A percentile compares a stretch with the other conserved stretches of the same genome.
Evolutionary conservation across 805 yeast species (phyloP).

Genomic region (Yarrowia porcina): DNA sequence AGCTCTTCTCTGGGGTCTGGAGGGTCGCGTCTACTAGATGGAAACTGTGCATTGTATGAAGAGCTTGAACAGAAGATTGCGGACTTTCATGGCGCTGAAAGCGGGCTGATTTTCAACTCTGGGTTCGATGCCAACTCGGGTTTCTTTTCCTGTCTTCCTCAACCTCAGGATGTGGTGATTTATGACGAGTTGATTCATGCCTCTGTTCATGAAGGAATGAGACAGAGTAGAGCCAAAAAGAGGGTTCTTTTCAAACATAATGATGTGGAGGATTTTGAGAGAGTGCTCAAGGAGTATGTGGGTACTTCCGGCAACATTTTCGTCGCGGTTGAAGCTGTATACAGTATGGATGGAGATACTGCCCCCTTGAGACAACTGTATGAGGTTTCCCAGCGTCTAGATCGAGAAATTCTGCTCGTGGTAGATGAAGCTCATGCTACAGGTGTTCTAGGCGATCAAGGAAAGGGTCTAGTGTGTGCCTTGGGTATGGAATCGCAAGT

Average conservation of each 20-base stretch:
- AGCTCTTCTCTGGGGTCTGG: slow-evolving; percentile 30
- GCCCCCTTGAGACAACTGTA: slow-evolving; percentile 28
- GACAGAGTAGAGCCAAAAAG: slow-evolving; percentile 28
- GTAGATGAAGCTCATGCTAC: slow-evolving; percentile 91
- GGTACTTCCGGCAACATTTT: slow-evolving; percentile 27
- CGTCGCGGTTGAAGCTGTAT: slow-evolving; percentile 32
- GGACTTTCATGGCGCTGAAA: slow-evolving; percentile 29
- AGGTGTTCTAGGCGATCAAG: slow-evolving; percentile 82
- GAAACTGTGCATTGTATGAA: slow-evolving; percentile 31
- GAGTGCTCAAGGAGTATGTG: neutral
- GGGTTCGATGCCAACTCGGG: slow-evolving; percentile 34
- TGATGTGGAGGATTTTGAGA: slow-evolving; percentile 25
- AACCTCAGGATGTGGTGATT: slow-evolving; percentile 30
- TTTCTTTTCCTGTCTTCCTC: slow-evolving; percentile 31
- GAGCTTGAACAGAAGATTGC: slow-evolving; percentile 29
- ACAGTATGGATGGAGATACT: slow-evolving; percentile 34
- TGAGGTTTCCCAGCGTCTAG: neutral
- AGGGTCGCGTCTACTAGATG: slow-evolving; percentile 33
- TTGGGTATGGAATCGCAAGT: slow-evolving; percentile 29
- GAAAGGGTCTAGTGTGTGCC: slow-evolving; percentile 51
- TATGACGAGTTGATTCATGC: slow-evolving; percentile 35
- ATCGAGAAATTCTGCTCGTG: slow-evolving; percentile 32
- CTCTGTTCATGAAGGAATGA: slow-evolving; percentile 34
- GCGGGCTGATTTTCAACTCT: slow-evolving; percentile 32
- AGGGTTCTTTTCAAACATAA: slow-evolving; percentile 29